Evolutionary conservation across 2,329 filamentous ascomycete species (phyloP).

Genomic region (Botrytis aclada): DNA sequence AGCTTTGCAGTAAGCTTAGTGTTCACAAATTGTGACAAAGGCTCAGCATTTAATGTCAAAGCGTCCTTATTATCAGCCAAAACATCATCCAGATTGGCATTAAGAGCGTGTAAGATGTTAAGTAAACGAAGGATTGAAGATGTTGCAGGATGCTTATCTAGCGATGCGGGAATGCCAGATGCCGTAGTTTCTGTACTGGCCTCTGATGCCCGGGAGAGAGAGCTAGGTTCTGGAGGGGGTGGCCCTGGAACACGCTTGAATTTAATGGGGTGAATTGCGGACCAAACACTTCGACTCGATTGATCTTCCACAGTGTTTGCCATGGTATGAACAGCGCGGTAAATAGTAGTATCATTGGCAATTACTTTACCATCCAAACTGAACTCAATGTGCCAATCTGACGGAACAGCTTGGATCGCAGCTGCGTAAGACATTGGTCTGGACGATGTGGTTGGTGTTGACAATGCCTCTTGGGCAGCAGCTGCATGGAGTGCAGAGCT

Average conservation of each 20-base stretch:
- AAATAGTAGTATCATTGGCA: conserved; percentile 90
- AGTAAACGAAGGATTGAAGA: conserved; percentile 84
- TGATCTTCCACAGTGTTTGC: conserved; percentile 61
- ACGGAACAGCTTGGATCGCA: conserved; percentile 73
- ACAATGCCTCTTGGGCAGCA: conserved; percentile 37
- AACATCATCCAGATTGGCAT: conserved; percentile 89
- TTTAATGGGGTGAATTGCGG: conserved; percentile 83
- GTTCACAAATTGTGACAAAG: conserved; percentile 92
- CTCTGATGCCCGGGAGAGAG: conserved; percentile 54
- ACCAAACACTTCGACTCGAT: conserved; percentile 78
- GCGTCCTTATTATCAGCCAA: conserved; percentile 72
- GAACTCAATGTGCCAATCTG: conserved; percentile 98
- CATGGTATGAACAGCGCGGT: conserved; percentile 75
- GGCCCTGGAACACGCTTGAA: conserved; percentile 85
- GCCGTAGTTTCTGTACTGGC: conserved; percentile 51
- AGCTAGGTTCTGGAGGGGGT: conserved; percentile 68
- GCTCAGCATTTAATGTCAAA: conserved; percentile 72
- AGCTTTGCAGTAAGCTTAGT: conserved; percentile 97
- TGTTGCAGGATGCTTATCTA: conserved; percentile 80
- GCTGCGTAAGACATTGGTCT: conserved; percentile 79
- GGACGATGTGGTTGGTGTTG: conserved; percentile 51
- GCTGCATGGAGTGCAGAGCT: conserved; percentile 40
- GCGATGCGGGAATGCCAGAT: conserved; percentile 68
- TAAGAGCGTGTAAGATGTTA: conserved; percentile 87
- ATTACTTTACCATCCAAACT: conserved; percentile 80